Base-by-base conservation (phyloP, 2,329 filamentous ascomycete genomes). In the Ceratocystis ficicola region DNA sequence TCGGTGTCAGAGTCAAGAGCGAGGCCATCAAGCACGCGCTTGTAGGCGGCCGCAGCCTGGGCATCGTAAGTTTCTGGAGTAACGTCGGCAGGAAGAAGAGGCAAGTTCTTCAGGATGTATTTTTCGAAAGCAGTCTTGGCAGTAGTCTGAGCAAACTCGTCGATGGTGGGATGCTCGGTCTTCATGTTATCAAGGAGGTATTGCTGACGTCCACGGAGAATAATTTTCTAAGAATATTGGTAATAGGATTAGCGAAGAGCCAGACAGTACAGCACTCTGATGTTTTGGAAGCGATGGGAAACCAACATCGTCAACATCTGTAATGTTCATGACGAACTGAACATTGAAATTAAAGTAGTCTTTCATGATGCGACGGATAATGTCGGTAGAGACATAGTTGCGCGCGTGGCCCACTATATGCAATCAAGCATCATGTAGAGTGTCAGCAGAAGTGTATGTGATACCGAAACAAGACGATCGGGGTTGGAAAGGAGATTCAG, bases 241-340 rank as follows among this genome's bases (percentile, higher is more conserved):
- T 20, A 15, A 15, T 12, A 63, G 5, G 50, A 30, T 63, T 63
- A 63, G 46, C 46, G 41, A 41, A 32, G 46, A 32, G 52, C 7
- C 36, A 17, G 62, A 36, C 25, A 52, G 6, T 8, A 50, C 48
- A 20, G 6, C 5, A 50, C 20, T 4, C 48, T 8, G n/a, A n/a
- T 8, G 3, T 32, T 12, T 44, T 25, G 6, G n/a, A 5, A 30
- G 25, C 20, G 52, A 17, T 25, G 50, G 44, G 20, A 30, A 61
- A 57, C 64, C 48, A 72, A 69, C 71, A 85, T 89, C 86, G 70
- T 91, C 88, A 48, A 93, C 82, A 71, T 93, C 91, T 32, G 91
- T 95, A 69, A 94, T 90, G 76, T 95, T 95, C 87, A 95, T 94
- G 70, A 95, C 89, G 76, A 95, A 95, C 68, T 86, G 84, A 70